Conservation (phyloP, 805 yeast species). For the Starmera dryadoides region DNA sequence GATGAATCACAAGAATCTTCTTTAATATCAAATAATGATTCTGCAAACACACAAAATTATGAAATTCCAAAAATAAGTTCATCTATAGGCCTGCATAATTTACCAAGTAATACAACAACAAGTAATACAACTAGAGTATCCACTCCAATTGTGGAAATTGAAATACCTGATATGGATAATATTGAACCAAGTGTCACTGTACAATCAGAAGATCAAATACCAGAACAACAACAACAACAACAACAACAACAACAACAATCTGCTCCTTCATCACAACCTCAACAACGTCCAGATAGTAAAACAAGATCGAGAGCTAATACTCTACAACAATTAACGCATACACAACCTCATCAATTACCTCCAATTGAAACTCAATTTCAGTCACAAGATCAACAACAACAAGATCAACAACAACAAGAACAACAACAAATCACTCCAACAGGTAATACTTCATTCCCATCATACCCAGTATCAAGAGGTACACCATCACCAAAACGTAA, state of each 20-base stretch:
- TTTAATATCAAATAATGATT: not conserved
- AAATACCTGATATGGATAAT: constrained; percentile 63
- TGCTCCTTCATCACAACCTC: constrained; percentile 9
- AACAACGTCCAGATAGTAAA: constrained; percentile 3
- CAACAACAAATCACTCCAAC: not conserved
- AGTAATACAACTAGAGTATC: constrained; percentile 27
- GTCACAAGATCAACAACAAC: constrained; percentile 2
- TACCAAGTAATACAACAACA: constrained; percentile 7
- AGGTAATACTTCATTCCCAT: not conserved
- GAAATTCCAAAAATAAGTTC: constrained; percentile 16
- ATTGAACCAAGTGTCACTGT: constrained; percentile 11
- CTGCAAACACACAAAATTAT: constrained; percentile 3
- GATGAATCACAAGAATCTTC: constrained; percentile 16
- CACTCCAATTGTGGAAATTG: constrained; percentile 55
- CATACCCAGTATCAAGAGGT: constrained; percentile 19
- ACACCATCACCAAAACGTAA: constrained; percentile 42
- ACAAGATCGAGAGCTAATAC: constrained; percentile 25
- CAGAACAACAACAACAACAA: not conserved
- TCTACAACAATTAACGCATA: constrained; percentile 10
- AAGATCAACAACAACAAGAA: constrained; percentile 12
- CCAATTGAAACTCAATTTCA: constrained; percentile 2
- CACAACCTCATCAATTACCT: constrained; percentile 2
- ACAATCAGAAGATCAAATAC: too few relatives aligned
- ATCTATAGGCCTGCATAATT: constrained; percentile 10
- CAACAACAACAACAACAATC: constrained; percentile 17